Base-by-base conservation (phyloP, 441 rosid species). In the Populus hybrid region DNA sequence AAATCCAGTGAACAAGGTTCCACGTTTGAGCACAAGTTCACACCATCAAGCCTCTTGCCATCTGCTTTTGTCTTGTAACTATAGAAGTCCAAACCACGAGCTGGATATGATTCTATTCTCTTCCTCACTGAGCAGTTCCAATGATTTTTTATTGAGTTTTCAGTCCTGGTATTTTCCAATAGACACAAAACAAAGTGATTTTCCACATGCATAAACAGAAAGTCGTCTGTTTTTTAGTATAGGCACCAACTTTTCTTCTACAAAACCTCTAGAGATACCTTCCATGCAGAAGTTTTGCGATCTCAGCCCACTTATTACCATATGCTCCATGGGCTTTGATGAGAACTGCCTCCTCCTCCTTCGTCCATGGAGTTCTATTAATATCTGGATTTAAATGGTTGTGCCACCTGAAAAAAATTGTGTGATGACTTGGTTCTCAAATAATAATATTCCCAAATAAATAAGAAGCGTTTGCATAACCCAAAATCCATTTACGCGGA, bases 251-350 rank as follows among this genome's bases (percentile, higher is more conserved):
- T 24, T 28, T 34, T 30, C 53, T 46, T 11, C 30, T 42, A 36
- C 36, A 36, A 26, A 75, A 71, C 50, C 34, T 24, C 34, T 12
- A 38, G 2, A 7, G 66, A 84, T 82, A 95, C 98, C 98, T 95
- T 84, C 98, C 98, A 16, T 87, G 92, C 78, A 95, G 87, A 80
- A 87, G 90, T 83, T 89, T 93, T n/a, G 98, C 91, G 21, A 92
- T 89, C 86, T 93, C 96, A 78, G 98, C 98, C 98, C 98, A 95
- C 81, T 80, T 95, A 82, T 95, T 95, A 66, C 98, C 97, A 74
- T 87, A 82, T 38, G 77, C 30, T 65, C 72, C 78, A 83, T 95
- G 98, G 36, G 94, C 94, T 68, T 87, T 73, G 89, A 92, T 81
- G 73, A 95, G 91, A 75, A 87, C 81, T 69, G 84, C 61, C 77